These are phyloP conservation scores for Amylocarpus encephaloides DNA, from an alignment of 2,329 filamentous ascomycete genomes.

Conservation along the genomic window DNA sequence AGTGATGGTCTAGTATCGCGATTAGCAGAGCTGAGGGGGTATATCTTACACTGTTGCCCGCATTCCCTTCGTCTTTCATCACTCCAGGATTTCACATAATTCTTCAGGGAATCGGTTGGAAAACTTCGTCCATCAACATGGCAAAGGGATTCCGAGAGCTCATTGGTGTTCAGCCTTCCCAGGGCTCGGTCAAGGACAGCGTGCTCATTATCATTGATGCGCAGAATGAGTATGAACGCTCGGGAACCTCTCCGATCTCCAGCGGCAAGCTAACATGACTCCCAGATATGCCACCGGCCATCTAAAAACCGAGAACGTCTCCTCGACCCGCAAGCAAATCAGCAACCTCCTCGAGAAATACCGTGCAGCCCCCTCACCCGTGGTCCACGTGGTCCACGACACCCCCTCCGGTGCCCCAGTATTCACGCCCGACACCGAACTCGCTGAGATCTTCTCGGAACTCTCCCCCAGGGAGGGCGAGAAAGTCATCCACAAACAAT, in stretches of 20 bases:
- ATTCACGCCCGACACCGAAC: slow-evolving; percentile 55
- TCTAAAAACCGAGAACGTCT: slow-evolving; percentile 49
- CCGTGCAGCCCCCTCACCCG: slow-evolving; percentile 42
- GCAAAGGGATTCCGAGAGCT: slow-evolving; percentile 27
- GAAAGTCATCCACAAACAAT: slow-evolving; percentile 51
- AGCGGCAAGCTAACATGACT: background rate
- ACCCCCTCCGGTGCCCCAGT: slow-evolving; percentile 57
- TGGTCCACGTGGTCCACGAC: slow-evolving; percentile 57
- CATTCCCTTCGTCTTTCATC: background rate
- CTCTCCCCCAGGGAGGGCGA: slow-evolving; percentile 47
- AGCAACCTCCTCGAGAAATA: slow-evolving; percentile 52
- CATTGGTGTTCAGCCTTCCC: slow-evolving; percentile 48
- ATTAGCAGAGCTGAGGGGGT: background rate
- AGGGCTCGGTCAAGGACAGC: slow-evolving; percentile 51
- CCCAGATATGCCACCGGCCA: slow-evolving; percentile 43
- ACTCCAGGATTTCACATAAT: background rate
- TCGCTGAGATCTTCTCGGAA: slow-evolving; percentile 56
- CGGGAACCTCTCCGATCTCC: background rate
- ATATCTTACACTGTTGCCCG: background rate
- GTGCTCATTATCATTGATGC: slow-evolving; percentile 63
- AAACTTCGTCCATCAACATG: slow-evolving; percentile 5
- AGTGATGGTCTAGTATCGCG: background rate
- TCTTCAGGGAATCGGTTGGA: background rate
- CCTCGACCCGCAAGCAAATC: slow-evolving; percentile 49
- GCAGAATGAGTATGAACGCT: slow-evolving; percentile 55